These are phyloP conservation scores for Conticribra guillardii DNA, from an alignment of 108 stramenopile genomes.

Conservation along the genomic window DNA sequence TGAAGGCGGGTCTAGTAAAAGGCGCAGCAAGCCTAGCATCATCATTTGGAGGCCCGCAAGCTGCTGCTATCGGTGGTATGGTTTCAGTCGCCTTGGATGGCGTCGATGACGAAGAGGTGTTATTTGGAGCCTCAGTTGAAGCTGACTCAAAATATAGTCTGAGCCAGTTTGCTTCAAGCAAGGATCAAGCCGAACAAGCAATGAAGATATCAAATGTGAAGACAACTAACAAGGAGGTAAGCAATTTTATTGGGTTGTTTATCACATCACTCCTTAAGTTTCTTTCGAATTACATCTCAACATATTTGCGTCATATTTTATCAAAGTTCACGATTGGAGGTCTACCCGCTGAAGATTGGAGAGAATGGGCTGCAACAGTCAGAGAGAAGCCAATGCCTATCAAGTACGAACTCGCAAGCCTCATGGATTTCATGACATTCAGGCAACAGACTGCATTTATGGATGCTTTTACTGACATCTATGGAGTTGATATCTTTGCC, in stretches of 20 bases:
- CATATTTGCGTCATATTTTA: too few relatives aligned
- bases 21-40: neutral
- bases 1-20: neutral
- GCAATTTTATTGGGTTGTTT: neutral
- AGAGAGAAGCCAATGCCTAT: neutral
- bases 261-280: neutral
- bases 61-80: neutral
- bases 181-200: neutral
- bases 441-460: neutral
- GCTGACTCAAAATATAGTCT: neutral
- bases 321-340: neutral
- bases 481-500: neutral
- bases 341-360: neutral
- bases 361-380: neutral
- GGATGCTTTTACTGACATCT: neutral
- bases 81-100: neutral
- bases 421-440: neutral
- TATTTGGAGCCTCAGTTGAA: neutral
- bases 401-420: neutral
- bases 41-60: neutral
- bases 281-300: too few relatives aligned
- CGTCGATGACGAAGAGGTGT: neutral
- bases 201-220: neutral
- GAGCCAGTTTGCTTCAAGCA: neutral
- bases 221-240: neutral